Base-by-base conservation (phyloP, 2,329 filamentous ascomycete species). In the Ophiocordyceps robertsii region DNA sequence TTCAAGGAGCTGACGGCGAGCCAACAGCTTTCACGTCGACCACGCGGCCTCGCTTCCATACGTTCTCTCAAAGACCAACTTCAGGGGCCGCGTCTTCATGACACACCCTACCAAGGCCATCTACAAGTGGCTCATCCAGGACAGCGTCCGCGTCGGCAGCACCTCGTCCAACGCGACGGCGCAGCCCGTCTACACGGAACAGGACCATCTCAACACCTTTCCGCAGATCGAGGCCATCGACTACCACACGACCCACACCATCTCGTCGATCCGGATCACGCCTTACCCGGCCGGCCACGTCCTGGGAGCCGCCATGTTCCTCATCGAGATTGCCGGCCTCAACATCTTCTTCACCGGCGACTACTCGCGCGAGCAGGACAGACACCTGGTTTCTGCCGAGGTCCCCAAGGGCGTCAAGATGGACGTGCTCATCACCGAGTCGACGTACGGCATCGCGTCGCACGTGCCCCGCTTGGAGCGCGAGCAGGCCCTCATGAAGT, bases 31-130 rank as follows among this genome's bases (percentile, higher is more conserved):
- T 59, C 92, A 98, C 63, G 75, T 96, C 60, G 92, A 98, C 58
- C 92, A 98, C 68, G 92, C 92, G n/a, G 90, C 90, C 14, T 95
- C 90, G n/a, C 70, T 98, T 38, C 92, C 92, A 37, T 98, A 96
- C 60, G 92, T 98, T 46, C 75, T 98, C 50, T 85, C 90, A 50
- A 98, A 98, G 68, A 96, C 92, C 32, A 95, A 95, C 62, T 98
- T 98, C 69, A 83, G 84, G 50, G 92, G 92, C 39, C 80, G 89
- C 19, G 90, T 96, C 47, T 96, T 95, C 68, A 98, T 96, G 90
- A 98, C 92, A 41, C 92, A 98, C 68, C 88, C 92, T 2, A 98
- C 92, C 38, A 96, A 98, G 63, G 92, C 92, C 53, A 98, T 98
- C 60, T 98, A 98, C 75, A 96, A 96, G 66, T 96, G 92, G 90